These are phyloP conservation scores for Pseudognaphalium luteoalbum DNA, from an alignment of 129 eudicot genomes.

Conservation along the genomic window DNA sequence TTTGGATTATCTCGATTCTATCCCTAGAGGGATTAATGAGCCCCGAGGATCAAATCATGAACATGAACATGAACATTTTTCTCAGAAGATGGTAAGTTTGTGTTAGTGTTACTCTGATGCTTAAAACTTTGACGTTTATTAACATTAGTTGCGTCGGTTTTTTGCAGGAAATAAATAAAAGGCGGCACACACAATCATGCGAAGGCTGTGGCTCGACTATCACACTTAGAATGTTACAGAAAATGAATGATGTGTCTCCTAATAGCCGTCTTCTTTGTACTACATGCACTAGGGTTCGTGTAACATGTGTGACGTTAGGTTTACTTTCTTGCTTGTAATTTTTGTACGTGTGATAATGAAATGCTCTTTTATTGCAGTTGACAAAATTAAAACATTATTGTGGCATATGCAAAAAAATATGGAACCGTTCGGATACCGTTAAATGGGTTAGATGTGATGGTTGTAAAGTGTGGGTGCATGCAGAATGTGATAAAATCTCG, in stretches of 20 bases:
- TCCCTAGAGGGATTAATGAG: constrained; percentile 56
- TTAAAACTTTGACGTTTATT: constrained; percentile 16
- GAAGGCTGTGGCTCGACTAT: constrained; percentile 74
- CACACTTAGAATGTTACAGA: constrained; percentile 42
- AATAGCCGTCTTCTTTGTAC: constrained; percentile 60
- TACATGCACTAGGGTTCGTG: constrained; percentile 77
- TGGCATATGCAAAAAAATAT: constrained; percentile 85
- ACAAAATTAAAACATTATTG: constrained; percentile 66
- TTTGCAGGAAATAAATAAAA: constrained; percentile 46
- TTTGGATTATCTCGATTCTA: constrained; percentile 55
- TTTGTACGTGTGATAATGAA: constrained; percentile 2
- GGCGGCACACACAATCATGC: constrained; percentile 53
- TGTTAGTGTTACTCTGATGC: neutral
- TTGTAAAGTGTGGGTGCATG: constrained; percentile 93
- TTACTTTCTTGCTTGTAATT: constrained; percentile 17
- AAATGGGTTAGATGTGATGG: constrained; percentile 90
- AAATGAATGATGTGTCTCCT: constrained; percentile 40
- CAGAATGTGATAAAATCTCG: constrained; percentile 80
- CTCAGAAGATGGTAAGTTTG: constrained; percentile 54
- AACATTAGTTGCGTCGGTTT: neutral
- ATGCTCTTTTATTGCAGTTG: constrained; percentile 45
- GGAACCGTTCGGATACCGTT: constrained; percentile 69
- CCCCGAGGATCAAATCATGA: constrained; percentile 54
- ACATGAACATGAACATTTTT: constrained; percentile 39
- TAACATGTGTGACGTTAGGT: constrained; percentile 27